Evolutionary conservation across 305 asterid species (phyloP), one percentile per base, ranked within the genome.

Genomic region (Rubia balearica): DNA sequence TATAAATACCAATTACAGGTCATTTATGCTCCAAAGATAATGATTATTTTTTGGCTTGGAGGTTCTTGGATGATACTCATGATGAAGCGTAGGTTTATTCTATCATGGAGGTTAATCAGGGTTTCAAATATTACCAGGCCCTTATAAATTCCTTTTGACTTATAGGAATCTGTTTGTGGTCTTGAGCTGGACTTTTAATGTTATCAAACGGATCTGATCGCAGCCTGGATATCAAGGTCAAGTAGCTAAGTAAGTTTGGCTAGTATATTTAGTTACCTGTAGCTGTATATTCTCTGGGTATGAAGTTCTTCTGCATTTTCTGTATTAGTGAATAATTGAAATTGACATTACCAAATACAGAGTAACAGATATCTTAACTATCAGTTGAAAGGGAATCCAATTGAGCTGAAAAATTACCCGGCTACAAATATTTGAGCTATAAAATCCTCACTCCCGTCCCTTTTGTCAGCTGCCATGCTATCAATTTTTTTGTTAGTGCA

Each of bases 161-260:
- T 43, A 57, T 16, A 57, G 66, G 51, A 41, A 14, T 36, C 16
- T 42, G 56, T 70, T 57, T 57, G n/a, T 61, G 75, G 76, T 78
- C 61, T 53, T 69, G 70, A 69, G 86, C 78, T 71, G 75, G 77
- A 72, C 66, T 56, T 38, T 77, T 21, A 49, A 46, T 22, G 33
- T 51, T 60, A 60, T 63, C 68, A 36, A 70, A 38, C 75, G 77
- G 74, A 67, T 64, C 66, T 66, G 46, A 74, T 67, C 70, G 48
- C 74, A 68, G 24, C 60, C 43, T 46, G 75, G 76, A 62, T 67
- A 56, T 71, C 67, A 75, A 60, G 84, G 80, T 73, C 76, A 72
- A 75, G 94, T 85, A 84, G 81, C 70, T 74, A 72, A 75, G 94
- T 85, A 84, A 82, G 94, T 70, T 65, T 57, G 53, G 38, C 64